Base-by-base conservation (phyloP, 2,329 filamentous ascomycete genomes). In the Aspergillus terreus region DNA sequence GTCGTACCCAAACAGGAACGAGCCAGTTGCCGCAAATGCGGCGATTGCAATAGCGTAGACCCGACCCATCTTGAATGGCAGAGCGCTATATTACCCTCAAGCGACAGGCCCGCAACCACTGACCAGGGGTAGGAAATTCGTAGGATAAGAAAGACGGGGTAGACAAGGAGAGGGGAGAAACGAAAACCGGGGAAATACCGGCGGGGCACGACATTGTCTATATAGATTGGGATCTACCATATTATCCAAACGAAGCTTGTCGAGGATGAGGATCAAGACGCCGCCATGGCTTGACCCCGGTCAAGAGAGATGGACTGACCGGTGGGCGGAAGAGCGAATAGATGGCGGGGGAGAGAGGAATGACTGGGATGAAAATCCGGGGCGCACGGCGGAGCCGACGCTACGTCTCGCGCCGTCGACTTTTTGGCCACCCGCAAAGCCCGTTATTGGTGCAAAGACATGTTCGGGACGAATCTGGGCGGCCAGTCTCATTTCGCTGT, bases 11-110 rank as follows among this genome's bases (percentile, higher is more conserved):
- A 57, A 63, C 19, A 66, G 50, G 33, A 66, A 66, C 4, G 61
- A 74, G 54, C 73, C 73, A 5, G 72, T 72, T 47, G 72, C 73
- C 52, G 71, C 73, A 54, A 76, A 71, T 15, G 64, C 61, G 51
- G 73, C 73, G 49, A 74, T 64, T 44, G 58, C 61, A 44, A 75
- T 66, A 44, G 68, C 69, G 57, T 72, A 74, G 45, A 62, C 57
- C 46, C 71, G 70, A 33, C 73, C 73, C 73, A 76, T 76, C 21
- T 46, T 50, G 51, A 33, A 19, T 14, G 42, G 25, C 17, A 15
- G 12, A 12, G 15, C 42, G 12, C 15, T 43, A 41, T 17, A 21
- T 35, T 43, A 42, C 42, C 41, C 17, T 19, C 19, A 38, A 25
- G 15, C 46, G 15, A 45, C 23, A 30, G 19, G 27, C 48, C 44